Evolutionary conservation across 495 filamentous ascomycete species (phyloP).

Genomic region (Aspergillus homomorphus): DNA sequence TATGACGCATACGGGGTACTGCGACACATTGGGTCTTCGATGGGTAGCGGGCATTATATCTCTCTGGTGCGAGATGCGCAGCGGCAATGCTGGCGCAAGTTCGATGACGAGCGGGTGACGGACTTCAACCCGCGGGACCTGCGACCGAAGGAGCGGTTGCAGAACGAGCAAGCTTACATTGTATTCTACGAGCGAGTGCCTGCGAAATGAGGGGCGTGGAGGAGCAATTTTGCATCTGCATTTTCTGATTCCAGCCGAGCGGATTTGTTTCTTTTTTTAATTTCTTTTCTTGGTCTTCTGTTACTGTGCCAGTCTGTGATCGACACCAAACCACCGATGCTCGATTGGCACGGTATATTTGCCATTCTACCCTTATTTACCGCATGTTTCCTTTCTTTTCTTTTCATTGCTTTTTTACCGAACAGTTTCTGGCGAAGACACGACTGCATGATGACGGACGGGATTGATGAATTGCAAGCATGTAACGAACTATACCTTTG

Average conservation of each 20-base stretch:
- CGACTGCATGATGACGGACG: slow-evolving; percentile 6
- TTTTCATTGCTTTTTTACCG: not conserved
- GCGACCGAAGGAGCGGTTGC: slow-evolving; percentile 43
- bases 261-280: slow-evolving; percentile 1
- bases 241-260: not conserved
- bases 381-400: not conserved
- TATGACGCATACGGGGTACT: slow-evolving; percentile 74
- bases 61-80: slow-evolving; percentile 60
- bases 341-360: not conserved
- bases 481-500: slow-evolving; percentile 6
- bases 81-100: slow-evolving; percentile 60
- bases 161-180: slow-evolving; percentile 66
- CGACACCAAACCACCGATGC: not conserved
- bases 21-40: slow-evolving; percentile 60
- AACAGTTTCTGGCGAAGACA: not conserved
- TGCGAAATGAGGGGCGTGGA: slow-evolving; percentile 39
- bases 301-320: not conserved
- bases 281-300: not conserved
- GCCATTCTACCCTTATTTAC: not conserved
- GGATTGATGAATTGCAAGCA: not conserved
- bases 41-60: slow-evolving; percentile 69
- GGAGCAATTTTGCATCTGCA: not conserved
- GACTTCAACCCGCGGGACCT: slow-evolving; percentile 58
- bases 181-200: slow-evolving; percentile 61
- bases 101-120: slow-evolving; percentile 58